A percentile compares a stretch with the other conserved stretches of the same genome.
Evolutionary conservation across 163 green algal genomes (phyloP).

Genomic region (Scenedesmus sp.): DNA sequence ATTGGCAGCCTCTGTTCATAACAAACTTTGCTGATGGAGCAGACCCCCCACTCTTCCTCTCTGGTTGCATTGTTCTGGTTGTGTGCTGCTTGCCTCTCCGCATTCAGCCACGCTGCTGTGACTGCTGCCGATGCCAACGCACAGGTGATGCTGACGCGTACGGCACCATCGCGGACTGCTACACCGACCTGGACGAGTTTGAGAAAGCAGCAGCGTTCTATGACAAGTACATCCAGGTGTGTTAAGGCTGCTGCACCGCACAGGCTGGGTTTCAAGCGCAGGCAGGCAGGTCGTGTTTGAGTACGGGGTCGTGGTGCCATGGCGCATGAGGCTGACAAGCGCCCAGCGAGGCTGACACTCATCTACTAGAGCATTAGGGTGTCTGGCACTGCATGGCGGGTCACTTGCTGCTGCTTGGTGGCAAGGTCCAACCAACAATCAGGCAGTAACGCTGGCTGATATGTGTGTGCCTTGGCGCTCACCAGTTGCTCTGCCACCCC

Average conservation of each 20-base stretch:
- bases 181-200: conserved; percentile 97
- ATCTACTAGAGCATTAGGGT: too few species aligned
- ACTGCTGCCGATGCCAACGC: conserved; percentile 60
- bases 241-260: background rate
- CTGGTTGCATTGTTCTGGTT: background rate
- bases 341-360: too few species aligned
- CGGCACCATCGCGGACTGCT: conserved; percentile 97
- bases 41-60: too few species aligned
- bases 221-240: conserved; percentile 81
- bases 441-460: too few species aligned
- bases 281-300: too few species aligned
- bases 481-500: background rate
- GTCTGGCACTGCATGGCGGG: too few species aligned
- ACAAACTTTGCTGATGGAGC: too few species aligned
- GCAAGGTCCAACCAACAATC: too few species aligned
- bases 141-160: conserved; percentile 96
- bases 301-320: too few species aligned
- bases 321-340: too few species aligned
- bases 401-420: too few species aligned
- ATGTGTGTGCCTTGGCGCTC: background rate
- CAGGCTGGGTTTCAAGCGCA: background rate
- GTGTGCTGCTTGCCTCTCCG: background rate
- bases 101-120: background rate
- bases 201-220: conserved; percentile 95
- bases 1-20: too few species aligned